Evolutionary conservation across 1,284 basidiomycete species (phyloP).

Genomic region (Moesziomyces parantarcticus): DNA sequence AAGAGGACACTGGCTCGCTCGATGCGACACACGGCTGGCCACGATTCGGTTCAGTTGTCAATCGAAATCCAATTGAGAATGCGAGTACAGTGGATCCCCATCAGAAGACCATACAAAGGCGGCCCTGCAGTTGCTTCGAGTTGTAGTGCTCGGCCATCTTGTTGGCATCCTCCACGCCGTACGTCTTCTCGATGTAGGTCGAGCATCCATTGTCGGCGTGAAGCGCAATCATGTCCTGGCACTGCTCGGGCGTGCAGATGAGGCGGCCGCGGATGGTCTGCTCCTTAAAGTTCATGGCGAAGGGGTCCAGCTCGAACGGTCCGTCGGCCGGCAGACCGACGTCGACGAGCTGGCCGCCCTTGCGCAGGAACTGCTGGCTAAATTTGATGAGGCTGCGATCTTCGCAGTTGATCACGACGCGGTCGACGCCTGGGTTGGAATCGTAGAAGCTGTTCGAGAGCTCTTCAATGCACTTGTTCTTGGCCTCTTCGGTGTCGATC

Average conservation of each 20-base stretch:
- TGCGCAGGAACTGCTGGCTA: conserved; percentile 57
- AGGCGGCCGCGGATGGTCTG: conserved; percentile 58
- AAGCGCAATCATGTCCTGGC: conserved; percentile 57
- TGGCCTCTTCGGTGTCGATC: conserved; percentile 48
- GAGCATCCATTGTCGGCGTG: conserved; percentile 48
- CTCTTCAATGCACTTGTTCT: conserved; percentile 46
- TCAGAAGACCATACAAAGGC: conserved; percentile 54
- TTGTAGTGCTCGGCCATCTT: conserved; percentile 56
- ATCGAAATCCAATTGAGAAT: neutral
- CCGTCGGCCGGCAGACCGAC: conserved; percentile 58
- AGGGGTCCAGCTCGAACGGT: conserved; percentile 53
- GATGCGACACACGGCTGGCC: too few species aligned
- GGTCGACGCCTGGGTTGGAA: conserved; percentile 58
- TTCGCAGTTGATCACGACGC: conserved; percentile 57
- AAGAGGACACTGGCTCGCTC: too few species aligned
- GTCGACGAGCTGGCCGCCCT: conserved; percentile 55
- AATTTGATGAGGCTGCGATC: conserved; percentile 47
- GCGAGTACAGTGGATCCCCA: neutral
- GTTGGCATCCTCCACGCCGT: conserved; percentile 54
- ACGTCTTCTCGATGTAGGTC: conserved; percentile 60
- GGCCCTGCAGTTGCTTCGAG: conserved; percentile 48
- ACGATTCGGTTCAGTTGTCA: too few species aligned
- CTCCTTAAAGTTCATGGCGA: conserved; percentile 61
- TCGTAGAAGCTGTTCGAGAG: conserved; percentile 53
- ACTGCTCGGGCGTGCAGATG: conserved; percentile 59